phyloP scores from a whole-genome alignment of 306 rosid species.

The Prunus campanulata region DNA sequence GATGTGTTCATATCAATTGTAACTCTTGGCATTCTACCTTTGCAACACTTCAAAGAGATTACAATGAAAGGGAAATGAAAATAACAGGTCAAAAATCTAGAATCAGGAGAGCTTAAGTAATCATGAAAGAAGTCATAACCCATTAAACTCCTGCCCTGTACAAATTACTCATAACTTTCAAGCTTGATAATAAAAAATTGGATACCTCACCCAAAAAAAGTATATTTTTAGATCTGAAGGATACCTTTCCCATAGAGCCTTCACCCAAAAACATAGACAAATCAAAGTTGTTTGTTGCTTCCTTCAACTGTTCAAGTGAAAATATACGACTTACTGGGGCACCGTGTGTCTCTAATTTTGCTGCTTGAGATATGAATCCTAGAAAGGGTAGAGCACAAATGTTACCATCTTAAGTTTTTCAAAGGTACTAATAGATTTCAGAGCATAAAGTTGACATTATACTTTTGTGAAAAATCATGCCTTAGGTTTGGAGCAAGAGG shows the following conservation, averaged over 20 bases:
- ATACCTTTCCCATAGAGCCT: slow-evolving; percentile 89
- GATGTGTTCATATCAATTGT: no score
- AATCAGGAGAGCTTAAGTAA: background rate
- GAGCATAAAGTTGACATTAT: background rate
- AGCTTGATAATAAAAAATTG: background rate
- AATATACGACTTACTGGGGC: slow-evolving; percentile 45
- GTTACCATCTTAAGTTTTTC: slow-evolving; percentile 9
- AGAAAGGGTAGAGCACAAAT: slow-evolving; percentile 7
- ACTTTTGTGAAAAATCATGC: background rate
- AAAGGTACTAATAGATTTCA: background rate
- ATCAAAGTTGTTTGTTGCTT: slow-evolving; percentile 61
- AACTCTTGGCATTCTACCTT: no score
- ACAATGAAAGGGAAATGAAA: background rate
- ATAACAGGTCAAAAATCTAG: background rate
- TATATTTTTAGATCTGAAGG: slow-evolving; percentile 6
- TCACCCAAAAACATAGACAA: slow-evolving; percentile 65
- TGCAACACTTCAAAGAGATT: no score
- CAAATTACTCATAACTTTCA: background rate
- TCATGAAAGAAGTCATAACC: background rate
- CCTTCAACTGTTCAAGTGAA: slow-evolving; percentile 70
- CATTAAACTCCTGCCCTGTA: background rate
- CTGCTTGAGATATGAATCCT: slow-evolving; percentile 73
- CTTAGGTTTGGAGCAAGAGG: background rate
- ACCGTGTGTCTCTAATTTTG: slow-evolving; percentile 66
- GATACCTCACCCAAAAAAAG: background rate